Base-by-base conservation (phyloP, 345 rosid species). In the Populus davidiana region DNA sequence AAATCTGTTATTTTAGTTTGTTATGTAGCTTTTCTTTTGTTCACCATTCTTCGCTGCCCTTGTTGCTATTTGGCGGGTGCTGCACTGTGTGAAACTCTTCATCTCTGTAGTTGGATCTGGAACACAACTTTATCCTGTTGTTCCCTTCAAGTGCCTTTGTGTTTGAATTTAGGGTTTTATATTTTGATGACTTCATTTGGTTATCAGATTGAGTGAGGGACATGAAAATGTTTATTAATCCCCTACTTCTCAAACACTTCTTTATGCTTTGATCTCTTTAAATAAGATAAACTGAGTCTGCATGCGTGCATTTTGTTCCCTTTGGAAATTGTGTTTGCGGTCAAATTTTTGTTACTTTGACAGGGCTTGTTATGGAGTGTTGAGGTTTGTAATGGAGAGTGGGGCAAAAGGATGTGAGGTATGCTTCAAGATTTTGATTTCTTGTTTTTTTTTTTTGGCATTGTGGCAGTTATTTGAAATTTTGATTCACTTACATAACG, bases 341-440 rank as follows among this genome's bases (percentile, higher is more conserved):
- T 38, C 61, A 35, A 52, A 20, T 38, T 35, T 21, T 50, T 8
- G n/a, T 4, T 65, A 20, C 21, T 25, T 10, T 35, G 77, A 2
- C 31, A 94, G 97, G 90, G 97, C 98, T 0, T 94, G 98, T 71
- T 94, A 90, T 85, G 97, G 94, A 86, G 97, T 94, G 5, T 76
- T 91, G 83, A 89, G 95, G 62, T 93, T 88, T 71, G 85, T 91
- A 39, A 93, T 94, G 97, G 95, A 93, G 79, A 91, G 89, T 73
- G 98, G 97, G 36, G 97, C 97, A 5, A 93, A 93, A 86, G 97
- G 97, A 23, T 92, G 97, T 17, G 97, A 91, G 93, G 96, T 92
- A 3, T 25, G 85, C 80, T 25, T 16, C 2, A 25, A 29, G 23
- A 9, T 36, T 47, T 80, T 31, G 1, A 27, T 39, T 39, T 35